These are phyloP conservation scores for Candida xyloterini DNA, from an alignment of 805 yeast species.

Conservation along the genomic window DNA sequence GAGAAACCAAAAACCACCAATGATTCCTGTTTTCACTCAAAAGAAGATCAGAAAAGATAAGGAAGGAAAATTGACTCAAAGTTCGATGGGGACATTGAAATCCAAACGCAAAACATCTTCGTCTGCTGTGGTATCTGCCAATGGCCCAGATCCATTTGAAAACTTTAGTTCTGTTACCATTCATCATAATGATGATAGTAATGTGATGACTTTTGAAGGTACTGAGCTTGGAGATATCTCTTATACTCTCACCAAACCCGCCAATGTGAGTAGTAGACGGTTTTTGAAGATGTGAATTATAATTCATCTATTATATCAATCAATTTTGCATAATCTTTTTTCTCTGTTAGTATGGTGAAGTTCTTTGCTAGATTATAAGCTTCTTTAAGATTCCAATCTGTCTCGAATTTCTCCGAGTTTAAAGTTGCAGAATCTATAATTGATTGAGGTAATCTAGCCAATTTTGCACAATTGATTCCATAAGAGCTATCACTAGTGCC, in stretches of 20 bases:
- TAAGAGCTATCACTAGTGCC: constrained; percentile 64
- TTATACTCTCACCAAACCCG: constrained; percentile 47
- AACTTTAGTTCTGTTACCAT: constrained; percentile 83
- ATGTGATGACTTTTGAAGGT: constrained; percentile 47
- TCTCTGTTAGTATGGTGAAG: neutral
- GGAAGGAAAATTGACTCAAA: constrained; percentile 21
- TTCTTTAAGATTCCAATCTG: constrained; percentile 18
- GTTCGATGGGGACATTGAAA: constrained; percentile 45
- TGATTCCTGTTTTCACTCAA: constrained; percentile 72
- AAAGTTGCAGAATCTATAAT: constrained; percentile 45
- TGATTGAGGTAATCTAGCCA: constrained; percentile 57
- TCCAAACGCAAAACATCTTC: constrained; percentile 32
- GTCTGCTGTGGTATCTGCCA: constrained; percentile 21
- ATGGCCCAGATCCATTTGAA: constrained; percentile 67
- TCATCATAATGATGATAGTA: constrained; percentile 60
- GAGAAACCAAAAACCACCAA: constrained; percentile 91
- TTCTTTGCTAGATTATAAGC: constrained; percentile 12
- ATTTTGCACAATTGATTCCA: constrained; percentile 80
- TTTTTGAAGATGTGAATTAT: constrained; percentile 28
- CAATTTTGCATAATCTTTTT: constrained; percentile 11
- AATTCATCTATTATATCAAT: constrained; percentile 23
- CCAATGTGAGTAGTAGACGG: constrained; percentile 24
- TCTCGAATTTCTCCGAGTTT: constrained; percentile 31
- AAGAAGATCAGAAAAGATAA: constrained; percentile 18
- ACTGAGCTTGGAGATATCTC: constrained; percentile 52